A percentile compares a stretch with the other conserved stretches of the same genome.
These are phyloP conservation scores for Cercospora sesami DNA, from an alignment of 2,329 filamentous ascomycete species.

Conservation along the genomic window DNA sequence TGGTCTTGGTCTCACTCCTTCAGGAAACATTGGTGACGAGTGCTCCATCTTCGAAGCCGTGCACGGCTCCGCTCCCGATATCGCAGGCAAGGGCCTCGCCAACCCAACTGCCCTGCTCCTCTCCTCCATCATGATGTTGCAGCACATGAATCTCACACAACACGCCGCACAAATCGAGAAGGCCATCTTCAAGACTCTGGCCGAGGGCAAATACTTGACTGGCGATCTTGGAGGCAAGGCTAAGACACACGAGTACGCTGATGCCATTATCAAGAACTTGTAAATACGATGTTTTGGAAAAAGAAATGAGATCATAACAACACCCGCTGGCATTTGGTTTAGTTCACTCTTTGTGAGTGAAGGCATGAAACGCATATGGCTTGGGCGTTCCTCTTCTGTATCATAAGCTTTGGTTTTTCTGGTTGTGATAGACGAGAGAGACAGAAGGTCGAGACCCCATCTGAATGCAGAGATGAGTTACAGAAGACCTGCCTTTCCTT, in stretches of 20 bases:
- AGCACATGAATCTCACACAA: constrained; percentile 89
- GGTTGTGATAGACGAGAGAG: constrained; percentile 5
- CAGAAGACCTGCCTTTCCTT: background rate
- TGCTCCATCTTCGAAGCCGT: constrained; percentile 99
- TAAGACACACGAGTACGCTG: constrained; percentile 92
- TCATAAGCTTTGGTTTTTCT: constrained; percentile 1
- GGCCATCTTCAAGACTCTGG: constrained; percentile 91
- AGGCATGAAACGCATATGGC: constrained; percentile 6
- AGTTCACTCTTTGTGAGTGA: background rate
- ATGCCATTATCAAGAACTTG: constrained; percentile 77
- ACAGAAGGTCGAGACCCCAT: background rate
- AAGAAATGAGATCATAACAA: constrained; percentile 1
- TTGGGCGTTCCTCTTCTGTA: constrained; percentile 9
- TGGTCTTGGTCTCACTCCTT: constrained; percentile 93
- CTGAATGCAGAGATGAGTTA: background rate
- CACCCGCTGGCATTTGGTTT: constrained; percentile 2
- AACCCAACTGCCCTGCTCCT: constrained; percentile 97
- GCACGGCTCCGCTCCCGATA: constrained; percentile 95
- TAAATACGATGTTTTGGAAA: constrained; percentile 24
- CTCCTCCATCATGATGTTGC: constrained; percentile 98
- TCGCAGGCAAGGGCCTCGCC: constrained; percentile 90
- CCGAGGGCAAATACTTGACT: constrained; percentile 93
- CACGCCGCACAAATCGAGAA: constrained; percentile 87
- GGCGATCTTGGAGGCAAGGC: constrained; percentile 95
- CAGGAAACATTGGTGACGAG: constrained; percentile 97